phyloP scores from a whole-genome alignment of 2,329 filamentous ascomycete genomes.

The Xylariaceae sp. region DNA sequence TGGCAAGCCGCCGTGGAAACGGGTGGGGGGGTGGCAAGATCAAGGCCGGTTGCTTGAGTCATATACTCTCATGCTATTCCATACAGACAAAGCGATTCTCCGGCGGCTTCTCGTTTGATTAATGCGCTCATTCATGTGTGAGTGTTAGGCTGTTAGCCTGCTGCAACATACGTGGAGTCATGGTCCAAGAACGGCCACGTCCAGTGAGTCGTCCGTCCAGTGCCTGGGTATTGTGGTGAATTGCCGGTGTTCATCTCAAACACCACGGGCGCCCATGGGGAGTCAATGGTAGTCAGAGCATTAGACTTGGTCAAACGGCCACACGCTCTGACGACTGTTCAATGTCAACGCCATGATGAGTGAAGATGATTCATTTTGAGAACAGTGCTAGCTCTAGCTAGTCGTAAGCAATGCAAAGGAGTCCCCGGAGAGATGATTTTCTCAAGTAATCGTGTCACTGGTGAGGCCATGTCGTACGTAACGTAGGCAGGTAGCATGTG shows the following conservation, averaged over 20 bases:
- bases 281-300: neutral
- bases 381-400: no score
- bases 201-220: neutral
- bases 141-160: neutral
- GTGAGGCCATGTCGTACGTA: no score
- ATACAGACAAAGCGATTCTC: neutral
- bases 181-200: neutral
- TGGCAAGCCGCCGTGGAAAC: neutral
- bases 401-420: no score
- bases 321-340: no score
- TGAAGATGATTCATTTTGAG: no score
- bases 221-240: no score
- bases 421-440: no score
- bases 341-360: no score
- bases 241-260: neutral
- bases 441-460: no score
- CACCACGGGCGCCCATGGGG: neutral
- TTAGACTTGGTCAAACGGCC: no score
- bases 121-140: neutral
- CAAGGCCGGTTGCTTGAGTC: neutral
- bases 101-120: neutral
- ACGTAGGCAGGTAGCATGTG: no score
- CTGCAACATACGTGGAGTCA: neutral
- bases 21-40: neutral
- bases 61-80: neutral